Percentiles rank a stretch among this genome's conserved stretches.
These are phyloP conservation scores for Flaveria floridana DNA, from an alignment of 140 eudicot species.

Conservation along the genomic window DNA sequence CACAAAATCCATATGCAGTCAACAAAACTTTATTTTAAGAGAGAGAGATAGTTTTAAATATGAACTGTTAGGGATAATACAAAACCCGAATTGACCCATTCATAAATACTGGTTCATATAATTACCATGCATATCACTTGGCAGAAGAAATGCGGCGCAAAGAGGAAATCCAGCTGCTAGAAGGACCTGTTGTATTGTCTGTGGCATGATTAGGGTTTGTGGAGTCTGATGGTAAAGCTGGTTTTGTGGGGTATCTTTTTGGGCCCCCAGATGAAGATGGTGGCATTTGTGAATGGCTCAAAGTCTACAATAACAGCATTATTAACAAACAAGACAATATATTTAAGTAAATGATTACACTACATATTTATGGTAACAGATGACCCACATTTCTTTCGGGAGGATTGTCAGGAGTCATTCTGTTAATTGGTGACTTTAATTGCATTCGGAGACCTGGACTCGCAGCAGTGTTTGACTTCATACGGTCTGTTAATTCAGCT, in stretches of 20 bases:
- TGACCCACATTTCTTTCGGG: constrained; percentile 60
- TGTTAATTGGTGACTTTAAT: constrained; percentile 55
- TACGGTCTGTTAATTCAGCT: constrained; percentile 55
- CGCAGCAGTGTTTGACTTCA: constrained; percentile 54
- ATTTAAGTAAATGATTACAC: background rate
- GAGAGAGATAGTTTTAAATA: background rate
- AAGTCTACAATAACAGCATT: constrained; percentile 36
- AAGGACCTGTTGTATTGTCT: constrained; percentile 55
- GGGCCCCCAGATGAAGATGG: constrained; percentile 59
- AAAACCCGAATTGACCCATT: background rate
- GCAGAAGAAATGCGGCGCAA: constrained; percentile 87
- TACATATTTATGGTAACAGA: background rate
- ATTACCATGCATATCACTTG: constrained; percentile 55
- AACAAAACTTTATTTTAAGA: background rate
- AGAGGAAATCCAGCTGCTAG: constrained; percentile 91
- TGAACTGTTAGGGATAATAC: background rate
- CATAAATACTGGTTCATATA: constrained; percentile 8
- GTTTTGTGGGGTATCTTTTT: constrained; percentile 60
- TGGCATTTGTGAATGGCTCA: constrained; percentile 47
- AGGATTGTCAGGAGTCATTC: constrained; percentile 51
- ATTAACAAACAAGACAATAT: background rate
- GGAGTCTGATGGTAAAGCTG: constrained; percentile 56
- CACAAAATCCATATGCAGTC: background rate
- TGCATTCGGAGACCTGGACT: constrained; percentile 71
- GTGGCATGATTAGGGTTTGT: constrained; percentile 64